phyloP scores from a whole-genome alignment of 1,284 basidiomycete genomes.

The Erythrobasidium hasegawianum region DNA sequence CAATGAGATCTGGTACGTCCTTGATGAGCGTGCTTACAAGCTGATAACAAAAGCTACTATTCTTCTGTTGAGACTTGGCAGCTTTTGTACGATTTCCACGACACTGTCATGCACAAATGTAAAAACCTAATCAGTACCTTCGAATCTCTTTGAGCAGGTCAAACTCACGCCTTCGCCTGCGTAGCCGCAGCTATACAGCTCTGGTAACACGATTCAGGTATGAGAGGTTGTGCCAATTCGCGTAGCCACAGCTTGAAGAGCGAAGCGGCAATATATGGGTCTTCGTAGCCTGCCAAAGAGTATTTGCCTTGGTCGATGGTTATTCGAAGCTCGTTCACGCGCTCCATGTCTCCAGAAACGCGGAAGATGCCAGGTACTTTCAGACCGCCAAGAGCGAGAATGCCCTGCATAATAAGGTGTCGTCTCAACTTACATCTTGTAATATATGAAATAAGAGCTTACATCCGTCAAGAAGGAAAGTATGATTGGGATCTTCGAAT shows the following conservation, averaged over 20 bases:
- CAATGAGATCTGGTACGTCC: no score
- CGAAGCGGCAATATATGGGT: slow-evolving; percentile 80
- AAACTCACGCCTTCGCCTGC: slow-evolving; percentile 58
- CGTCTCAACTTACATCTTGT: no score
- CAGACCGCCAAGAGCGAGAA: slow-evolving; percentile 77
- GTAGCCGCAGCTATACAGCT: slow-evolving; percentile 71
- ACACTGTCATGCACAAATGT: no score
- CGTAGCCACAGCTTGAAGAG: slow-evolving; percentile 87
- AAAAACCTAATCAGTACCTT: no score
- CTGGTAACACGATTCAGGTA: slow-evolving; percentile 73
- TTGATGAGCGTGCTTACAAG: slow-evolving; percentile 55
- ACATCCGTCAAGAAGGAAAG: slow-evolving; percentile 77
- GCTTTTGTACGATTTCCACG: slow-evolving; percentile 65
- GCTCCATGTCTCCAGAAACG: slow-evolving; percentile 78
- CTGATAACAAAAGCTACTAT: slow-evolving; percentile 83
- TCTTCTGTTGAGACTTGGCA: slow-evolving; percentile 76
- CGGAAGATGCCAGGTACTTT: slow-evolving; percentile 85
- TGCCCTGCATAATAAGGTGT: no score
- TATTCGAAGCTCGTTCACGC: slow-evolving; percentile 75
- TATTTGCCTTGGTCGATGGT: slow-evolving; percentile 87
- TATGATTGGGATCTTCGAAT: slow-evolving; percentile 79
- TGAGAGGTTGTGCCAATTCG: slow-evolving; percentile 78
- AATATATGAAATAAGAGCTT: not conserved
- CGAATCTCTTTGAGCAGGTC: no score
- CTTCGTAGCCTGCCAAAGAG: slow-evolving; percentile 71